These are phyloP conservation scores for Cyphellophora attinorum DNA, from an alignment of 2,329 filamentous ascomycete species.

Conservation along the genomic window DNA sequence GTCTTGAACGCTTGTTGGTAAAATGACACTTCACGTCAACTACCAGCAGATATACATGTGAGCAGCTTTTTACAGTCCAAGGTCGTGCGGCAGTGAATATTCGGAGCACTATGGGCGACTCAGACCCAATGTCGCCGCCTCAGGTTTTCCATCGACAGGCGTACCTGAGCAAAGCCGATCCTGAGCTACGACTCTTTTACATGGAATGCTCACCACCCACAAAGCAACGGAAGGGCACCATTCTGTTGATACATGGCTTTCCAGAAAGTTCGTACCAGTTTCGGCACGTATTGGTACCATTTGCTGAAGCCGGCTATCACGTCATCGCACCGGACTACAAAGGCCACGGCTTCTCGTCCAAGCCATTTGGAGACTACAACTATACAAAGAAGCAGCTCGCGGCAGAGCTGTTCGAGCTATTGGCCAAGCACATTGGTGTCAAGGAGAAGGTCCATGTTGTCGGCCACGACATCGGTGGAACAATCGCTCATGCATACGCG, in stretches of 20 bases:
- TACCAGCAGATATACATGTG: too few species aligned
- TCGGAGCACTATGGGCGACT: too few species aligned
- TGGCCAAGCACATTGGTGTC: constrained; percentile 23
- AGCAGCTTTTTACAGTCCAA: too few species aligned
- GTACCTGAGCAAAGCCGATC: too few species aligned
- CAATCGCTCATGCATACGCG: constrained; percentile 36
- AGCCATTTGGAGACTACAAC: constrained; percentile 7
- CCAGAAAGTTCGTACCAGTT: constrained; percentile 39
- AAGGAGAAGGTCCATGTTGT: constrained; percentile 32
- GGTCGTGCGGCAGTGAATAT: too few species aligned
- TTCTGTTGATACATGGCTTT: constrained; percentile 40
- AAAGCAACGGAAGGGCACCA: constrained; percentile 21
- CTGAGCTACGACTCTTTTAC: too few species aligned
- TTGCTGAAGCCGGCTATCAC: constrained; percentile 23
- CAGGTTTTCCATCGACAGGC: too few species aligned
- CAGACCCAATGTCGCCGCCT: too few species aligned
- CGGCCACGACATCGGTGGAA: constrained; percentile 40
- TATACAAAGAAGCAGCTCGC: constrained; percentile 34
- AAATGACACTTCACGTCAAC: too few species aligned
- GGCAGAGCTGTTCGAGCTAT: constrained; percentile 26
- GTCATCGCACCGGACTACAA: constrained; percentile 23
- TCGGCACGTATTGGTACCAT: constrained; percentile 28
- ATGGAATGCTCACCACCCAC: too few species aligned
- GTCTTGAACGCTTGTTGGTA: too few species aligned
- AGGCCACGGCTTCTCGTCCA: constrained; percentile 14